Base-by-base conservation (phyloP, 805 yeast genomes). In the Helenozyma baotianmanensis region DNA sequence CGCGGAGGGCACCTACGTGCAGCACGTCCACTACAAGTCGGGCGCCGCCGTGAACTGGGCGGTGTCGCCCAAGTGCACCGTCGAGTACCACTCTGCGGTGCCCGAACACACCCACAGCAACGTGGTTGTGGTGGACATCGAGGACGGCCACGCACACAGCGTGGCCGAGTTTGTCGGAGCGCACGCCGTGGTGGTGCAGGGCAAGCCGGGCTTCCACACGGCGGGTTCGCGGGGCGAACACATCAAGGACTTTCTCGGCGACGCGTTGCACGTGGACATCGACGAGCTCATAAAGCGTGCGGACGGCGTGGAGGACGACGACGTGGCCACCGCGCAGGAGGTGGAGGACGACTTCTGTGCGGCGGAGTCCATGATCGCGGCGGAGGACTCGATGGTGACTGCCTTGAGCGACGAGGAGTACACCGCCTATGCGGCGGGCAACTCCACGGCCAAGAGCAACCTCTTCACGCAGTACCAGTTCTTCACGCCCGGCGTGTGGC, bases 401-500 rank as follows among this genome's bases (percentile, higher is more conserved):
- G 37, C 49, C 6, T 42, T 54, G 21, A 40, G 50, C 23, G 57
- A 45, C 15, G 45, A 35, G 24, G 26, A 29, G n/a, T 10, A 15
- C 8, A 27, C 18, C 9, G 29, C 16, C 8, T 38, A 39, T 3
- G 25, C 12, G 6, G 30, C 39, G 8, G 33, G 36, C n/a, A 36
- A 29, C 25, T 12, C 21, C 29, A 30, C 34, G 17, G 13, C 32
- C 28, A 33, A 28, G 33, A 58, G 65, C 9, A 70, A 71, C 35
- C 58, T 83, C 36, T 82, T 84, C 56, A 72, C 76, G 37, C 65
- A 70, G 39, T 84, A 83, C 58, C 74, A 73, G 49, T 81, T 78
- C 55, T 83, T 86, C 65, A 72, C 87, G 9, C 80, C 89, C 11
- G 97, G 95, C 14, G 66, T 90, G 38, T 77, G 85, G 62, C 82